Evolutionary conservation across 2,329 filamentous ascomycete genomes (phyloP), one percentile per base, ranked within the genome.

Genomic region (Harringtonia lauricola): DNA sequence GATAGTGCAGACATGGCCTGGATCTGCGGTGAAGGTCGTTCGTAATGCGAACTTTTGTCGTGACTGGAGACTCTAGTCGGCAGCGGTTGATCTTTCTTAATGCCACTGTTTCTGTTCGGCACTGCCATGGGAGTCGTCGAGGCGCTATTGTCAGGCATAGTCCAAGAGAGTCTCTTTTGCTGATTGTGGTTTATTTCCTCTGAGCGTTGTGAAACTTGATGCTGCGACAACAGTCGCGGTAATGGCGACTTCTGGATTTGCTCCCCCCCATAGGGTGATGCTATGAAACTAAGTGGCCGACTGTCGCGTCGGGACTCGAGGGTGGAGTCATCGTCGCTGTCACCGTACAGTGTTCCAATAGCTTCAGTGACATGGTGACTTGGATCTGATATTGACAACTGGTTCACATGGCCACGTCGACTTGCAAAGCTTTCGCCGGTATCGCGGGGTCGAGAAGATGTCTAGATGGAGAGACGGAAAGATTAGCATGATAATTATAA

Each of bases 301-400:
- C 70, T 53, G 19, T 67, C 63, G 41, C 81, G 76, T 19, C 71
- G 51, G 18, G 64, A 62, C 44, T 64, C 62, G 47, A 68, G 67
- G 24, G 59, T 53, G 3, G 64, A 76, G 53, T 77, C 73, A 55
- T 86, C 76, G 52, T 81, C 77, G 56, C 79, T 76, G 57, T 86
- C 83, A 56, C 84, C 86, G 64, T 95, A 95, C 64, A 94, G 76
- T 55, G 88, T 88, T 42, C 86, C 86, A 63, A 95, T 94, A 47
- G 87, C 84, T 63, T 95, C 89, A 45, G 88, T 95, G 59, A 95
- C 86, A 75, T 95, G 89, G 65, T 95, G 87, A 65, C 76, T 87
- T 48, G 89, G 84, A 64, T 95, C 88, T 62, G 85, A 92, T 61
- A 94, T 79, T 45, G 75, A 79, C 41, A 78, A 65, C 55, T 77